Evolutionary conservation across 352 stramenopile genomes (phyloP).

Genomic region (Pythium aphanidermatum): DNA sequence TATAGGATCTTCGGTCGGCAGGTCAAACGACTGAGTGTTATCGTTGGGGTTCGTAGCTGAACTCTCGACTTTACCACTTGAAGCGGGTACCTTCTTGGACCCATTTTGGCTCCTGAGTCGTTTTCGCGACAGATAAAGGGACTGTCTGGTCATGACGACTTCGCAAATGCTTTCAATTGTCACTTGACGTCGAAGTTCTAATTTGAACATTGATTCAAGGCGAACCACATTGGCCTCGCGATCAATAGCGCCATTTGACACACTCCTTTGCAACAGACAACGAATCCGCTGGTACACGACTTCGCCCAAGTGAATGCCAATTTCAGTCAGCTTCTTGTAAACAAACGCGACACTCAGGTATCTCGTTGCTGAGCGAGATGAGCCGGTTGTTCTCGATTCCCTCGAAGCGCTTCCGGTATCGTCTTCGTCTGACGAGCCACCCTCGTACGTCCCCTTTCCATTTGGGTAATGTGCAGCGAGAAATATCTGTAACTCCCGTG

Average conservation of each 20-base stretch:
- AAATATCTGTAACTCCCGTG: slow-evolving; percentile 29
- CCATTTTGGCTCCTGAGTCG: not conserved
- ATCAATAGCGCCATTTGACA: slow-evolving; percentile 33
- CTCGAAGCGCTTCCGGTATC: not conserved
- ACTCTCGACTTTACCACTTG: no score
- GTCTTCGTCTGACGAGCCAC: slow-evolving; percentile 14
- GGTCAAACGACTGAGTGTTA: not conserved
- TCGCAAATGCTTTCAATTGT: slow-evolving; percentile 42
- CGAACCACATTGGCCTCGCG: slow-evolving; percentile 38
- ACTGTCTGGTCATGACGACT: slow-evolving; percentile 21
- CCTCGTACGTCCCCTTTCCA: slow-evolving; percentile 9
- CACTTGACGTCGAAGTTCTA: slow-evolving; percentile 50
- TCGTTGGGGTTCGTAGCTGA: not conserved
- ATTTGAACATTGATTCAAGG: slow-evolving; percentile 51
- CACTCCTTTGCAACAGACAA: slow-evolving; percentile 35
- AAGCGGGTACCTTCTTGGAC: not conserved
- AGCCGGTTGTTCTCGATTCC: not conserved
- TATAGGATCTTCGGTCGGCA: slow-evolving; percentile 3
- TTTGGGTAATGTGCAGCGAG: slow-evolving; percentile 25
- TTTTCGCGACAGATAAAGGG: slow-evolving; percentile 10
- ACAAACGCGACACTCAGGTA: slow-evolving; percentile 16
- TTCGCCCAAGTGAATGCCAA: slow-evolving; percentile 35
- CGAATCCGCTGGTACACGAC: slow-evolving; percentile 35
- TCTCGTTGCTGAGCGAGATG: not conserved
- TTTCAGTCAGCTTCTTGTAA: slow-evolving; percentile 30